Conservation (phyloP, 768 basidiomycete species). For the Leccinum subgranulosum region DNA sequence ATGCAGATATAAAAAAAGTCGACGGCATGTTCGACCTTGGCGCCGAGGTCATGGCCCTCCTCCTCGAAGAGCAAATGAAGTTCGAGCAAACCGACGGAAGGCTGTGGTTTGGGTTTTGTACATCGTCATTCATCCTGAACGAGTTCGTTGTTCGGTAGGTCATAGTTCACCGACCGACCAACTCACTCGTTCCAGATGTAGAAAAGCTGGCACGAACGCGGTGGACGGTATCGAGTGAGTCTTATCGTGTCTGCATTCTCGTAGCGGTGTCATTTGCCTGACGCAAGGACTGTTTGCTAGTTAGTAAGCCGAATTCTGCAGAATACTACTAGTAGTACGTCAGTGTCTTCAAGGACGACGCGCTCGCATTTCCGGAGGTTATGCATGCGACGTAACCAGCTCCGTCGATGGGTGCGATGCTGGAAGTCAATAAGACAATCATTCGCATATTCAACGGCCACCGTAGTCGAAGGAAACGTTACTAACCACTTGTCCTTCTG, state of each 20-base stretch:
- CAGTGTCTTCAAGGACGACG: constrained; percentile 68
- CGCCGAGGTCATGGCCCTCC: no score
- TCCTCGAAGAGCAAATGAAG: no score
- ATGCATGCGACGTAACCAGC: constrained; percentile 55
- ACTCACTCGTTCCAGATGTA: no score
- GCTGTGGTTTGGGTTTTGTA: no score
- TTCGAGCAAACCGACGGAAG: no score
- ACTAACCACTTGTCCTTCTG: no score
- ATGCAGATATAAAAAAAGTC: no score
- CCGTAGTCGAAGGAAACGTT: no score
- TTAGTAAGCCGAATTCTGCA: constrained; percentile 40
- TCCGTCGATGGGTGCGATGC: constrained; percentile 49
- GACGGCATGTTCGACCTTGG: no score
- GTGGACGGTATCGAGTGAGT: constrained; percentile 31
- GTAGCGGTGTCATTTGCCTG: neutral
- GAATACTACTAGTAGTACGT: constrained; percentile 53
- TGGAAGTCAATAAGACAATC: constrained; percentile 51
- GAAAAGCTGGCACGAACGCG: neutral
- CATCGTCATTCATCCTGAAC: no score
- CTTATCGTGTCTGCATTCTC: neutral
- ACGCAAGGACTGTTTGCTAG: neutral
- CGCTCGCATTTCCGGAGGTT: constrained; percentile 51
- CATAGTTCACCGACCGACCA: no score
- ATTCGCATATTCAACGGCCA: constrained; percentile 33
- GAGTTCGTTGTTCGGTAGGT: no score